A percentile compares a stretch with the other conserved stretches of the same genome.
phyloP scores from a whole-genome alignment of 495 filamentous ascomycete genomes.

The Parmelia sp. region DNA sequence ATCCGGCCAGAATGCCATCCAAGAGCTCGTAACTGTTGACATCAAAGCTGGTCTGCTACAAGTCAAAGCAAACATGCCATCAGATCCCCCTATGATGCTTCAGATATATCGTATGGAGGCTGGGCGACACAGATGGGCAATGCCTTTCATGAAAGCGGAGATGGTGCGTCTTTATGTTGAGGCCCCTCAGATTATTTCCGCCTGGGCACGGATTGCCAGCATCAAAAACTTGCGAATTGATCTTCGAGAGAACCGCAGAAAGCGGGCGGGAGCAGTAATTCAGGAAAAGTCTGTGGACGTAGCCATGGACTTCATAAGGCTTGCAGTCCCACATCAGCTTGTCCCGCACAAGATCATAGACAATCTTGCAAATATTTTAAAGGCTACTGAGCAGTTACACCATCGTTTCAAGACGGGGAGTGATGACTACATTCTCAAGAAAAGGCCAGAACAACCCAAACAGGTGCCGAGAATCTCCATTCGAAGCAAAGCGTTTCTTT shows the following conservation, averaged over 20 bases:
- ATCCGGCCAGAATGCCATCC: background rate
- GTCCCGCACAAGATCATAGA: constrained; percentile 87
- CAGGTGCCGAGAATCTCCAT: constrained; percentile 77
- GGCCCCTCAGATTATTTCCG: constrained; percentile 67
- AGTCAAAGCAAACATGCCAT: constrained; percentile 79
- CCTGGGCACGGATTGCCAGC: constrained; percentile 81
- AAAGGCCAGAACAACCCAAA: constrained; percentile 76
- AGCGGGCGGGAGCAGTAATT: constrained; percentile 50
- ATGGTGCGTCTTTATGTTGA: constrained; percentile 78
- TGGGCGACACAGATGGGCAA: constrained; percentile 77
- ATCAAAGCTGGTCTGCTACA: constrained; percentile 73
- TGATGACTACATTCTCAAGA: constrained; percentile 80
- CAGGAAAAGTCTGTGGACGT: constrained; percentile 84
- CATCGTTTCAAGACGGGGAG: constrained; percentile 80
- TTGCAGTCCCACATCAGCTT: constrained; percentile 91
- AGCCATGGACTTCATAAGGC: constrained; percentile 72
- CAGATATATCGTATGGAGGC: constrained; percentile 75
- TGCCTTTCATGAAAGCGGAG: constrained; percentile 69
- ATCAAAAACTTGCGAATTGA: constrained; percentile 75
- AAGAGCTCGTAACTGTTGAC: constrained; percentile 74
- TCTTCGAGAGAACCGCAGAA: constrained; percentile 66
- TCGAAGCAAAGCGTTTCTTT: constrained; percentile 70
- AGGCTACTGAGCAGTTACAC: constrained; percentile 81
- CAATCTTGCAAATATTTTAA: constrained; percentile 80
- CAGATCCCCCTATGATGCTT: constrained; percentile 83